Evolutionary conservation across 2,329 filamentous ascomycete genomes (phyloP).

Genomic region (Colletotrichum tropicicola): DNA sequence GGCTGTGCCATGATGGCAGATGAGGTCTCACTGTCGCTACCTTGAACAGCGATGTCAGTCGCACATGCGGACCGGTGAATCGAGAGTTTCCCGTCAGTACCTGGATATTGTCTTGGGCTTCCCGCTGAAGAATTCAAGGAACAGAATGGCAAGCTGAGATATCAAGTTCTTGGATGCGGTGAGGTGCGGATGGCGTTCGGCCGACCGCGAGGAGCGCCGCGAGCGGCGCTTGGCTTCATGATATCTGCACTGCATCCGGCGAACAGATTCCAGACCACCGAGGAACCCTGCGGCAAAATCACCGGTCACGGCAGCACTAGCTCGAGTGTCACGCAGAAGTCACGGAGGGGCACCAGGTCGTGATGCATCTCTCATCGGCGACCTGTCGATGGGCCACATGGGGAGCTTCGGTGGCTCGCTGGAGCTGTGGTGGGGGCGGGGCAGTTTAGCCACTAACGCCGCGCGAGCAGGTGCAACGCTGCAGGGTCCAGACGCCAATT

Average conservation of each 20-base stretch:
- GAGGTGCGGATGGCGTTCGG: neutral
- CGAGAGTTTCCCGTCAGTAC: too few relatives aligned
- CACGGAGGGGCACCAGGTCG: neutral
- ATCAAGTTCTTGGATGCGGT: neutral
- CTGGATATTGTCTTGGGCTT: neutral
- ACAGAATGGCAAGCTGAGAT: neutral
- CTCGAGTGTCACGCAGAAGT: neutral
- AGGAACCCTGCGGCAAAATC: neutral
- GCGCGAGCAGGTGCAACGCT: neutral
- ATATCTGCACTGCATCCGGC: slow-evolving; percentile 1
- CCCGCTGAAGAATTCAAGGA: neutral
- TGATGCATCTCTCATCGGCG: neutral
- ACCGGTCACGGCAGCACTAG: neutral
- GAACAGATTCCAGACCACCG: neutral
- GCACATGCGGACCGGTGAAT: too few relatives aligned
- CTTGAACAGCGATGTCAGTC: too few relatives aligned
- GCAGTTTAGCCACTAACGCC: neutral
- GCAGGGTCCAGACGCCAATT: slow-evolving; percentile 23
- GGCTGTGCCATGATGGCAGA: slow-evolving; percentile 5
- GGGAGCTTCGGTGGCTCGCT: slow-evolving; percentile 15
- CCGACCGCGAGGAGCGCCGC: neutral
- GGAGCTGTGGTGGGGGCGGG: slow-evolving; percentile 1
- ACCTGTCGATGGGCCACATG: slow-evolving; percentile 30
- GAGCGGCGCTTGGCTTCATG: slow-evolving; percentile 15
- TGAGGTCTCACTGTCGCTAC: neutral